phyloP scores from a whole-genome alignment of 306 rosid species.

The Boehmeria nivea region DNA sequence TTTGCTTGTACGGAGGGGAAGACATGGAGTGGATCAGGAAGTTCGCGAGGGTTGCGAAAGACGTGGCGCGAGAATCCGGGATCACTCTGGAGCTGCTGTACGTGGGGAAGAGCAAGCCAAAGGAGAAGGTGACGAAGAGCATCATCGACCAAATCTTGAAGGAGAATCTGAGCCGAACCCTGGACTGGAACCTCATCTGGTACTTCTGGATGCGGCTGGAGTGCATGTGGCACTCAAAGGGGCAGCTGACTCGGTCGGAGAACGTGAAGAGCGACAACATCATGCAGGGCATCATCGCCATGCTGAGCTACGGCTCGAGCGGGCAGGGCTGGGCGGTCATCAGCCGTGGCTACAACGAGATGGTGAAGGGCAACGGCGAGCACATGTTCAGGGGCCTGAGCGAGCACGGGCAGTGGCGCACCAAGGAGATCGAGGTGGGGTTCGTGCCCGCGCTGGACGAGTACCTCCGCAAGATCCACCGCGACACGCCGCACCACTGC shows the following conservation, averaged over 20 bases:
- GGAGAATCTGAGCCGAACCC: conserved; percentile 33
- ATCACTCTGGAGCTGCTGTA: conserved; percentile 48
- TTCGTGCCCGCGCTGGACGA: conserved; percentile 19
- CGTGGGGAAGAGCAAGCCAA: conserved; percentile 49
- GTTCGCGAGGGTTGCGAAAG: conserved; percentile 27
- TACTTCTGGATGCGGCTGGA: conserved; percentile 64
- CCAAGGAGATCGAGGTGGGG: neutral
- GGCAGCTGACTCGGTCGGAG: conserved; percentile 19
- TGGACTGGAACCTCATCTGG: conserved; percentile 42
- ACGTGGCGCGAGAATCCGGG: conserved; percentile 24
- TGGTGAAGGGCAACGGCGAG: conserved; percentile 17
- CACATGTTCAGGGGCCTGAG: conserved; percentile 7
- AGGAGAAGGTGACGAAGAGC: conserved; percentile 25
- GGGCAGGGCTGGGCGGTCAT: conserved; percentile 22
- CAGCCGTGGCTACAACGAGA: neutral
- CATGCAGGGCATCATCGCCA: conserved; percentile 24
- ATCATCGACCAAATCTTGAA: conserved; percentile 1
- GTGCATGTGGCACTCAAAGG: conserved; percentile 54
- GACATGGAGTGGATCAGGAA: conserved; percentile 53
- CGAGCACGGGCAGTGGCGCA: conserved; percentile 11
- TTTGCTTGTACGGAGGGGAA: conserved; percentile 66
- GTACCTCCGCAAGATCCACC: conserved; percentile 1
- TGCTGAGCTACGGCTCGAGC: conserved; percentile 31
- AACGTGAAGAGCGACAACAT: conserved; percentile 14
- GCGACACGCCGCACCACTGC: conserved; percentile 17